Evolutionary conservation across 805 yeast species (phyloP).

Genomic region (Saccharomycopsis selenospora): DNA sequence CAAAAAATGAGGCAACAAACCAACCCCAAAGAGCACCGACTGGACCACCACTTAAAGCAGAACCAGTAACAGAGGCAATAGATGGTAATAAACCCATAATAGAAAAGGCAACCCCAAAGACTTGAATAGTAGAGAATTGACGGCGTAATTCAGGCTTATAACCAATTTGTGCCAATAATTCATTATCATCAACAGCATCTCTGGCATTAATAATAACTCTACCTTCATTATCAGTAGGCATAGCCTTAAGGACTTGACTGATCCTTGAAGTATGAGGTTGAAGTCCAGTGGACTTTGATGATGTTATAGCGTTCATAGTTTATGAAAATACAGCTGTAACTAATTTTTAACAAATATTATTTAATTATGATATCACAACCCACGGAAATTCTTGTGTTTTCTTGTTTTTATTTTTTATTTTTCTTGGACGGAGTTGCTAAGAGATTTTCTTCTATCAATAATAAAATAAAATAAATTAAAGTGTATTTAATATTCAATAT

Average conservation of each 20-base stretch:
- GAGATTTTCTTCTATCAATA: no score
- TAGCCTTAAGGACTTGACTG: neutral
- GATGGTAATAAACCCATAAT: slow-evolving; percentile 68
- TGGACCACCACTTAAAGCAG: slow-evolving; percentile 56
- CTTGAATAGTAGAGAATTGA: slow-evolving; percentile 52
- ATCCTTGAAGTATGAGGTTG: slow-evolving; percentile 1
- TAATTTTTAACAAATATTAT: neutral
- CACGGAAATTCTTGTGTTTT: neutral
- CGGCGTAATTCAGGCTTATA: slow-evolving; percentile 63
- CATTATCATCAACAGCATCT: neutral
- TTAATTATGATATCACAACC: neutral
- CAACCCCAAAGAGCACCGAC: slow-evolving; percentile 69
- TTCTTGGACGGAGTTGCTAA: no score
- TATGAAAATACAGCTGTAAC: neutral
- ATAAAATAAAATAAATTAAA: neutral
- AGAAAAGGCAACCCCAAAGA: slow-evolving; percentile 64
- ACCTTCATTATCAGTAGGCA: neutral
- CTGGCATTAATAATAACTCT: neutral
- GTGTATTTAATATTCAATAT: neutral
- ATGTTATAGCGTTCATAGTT: neutral
- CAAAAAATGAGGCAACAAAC: slow-evolving; percentile 50
- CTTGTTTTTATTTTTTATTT: no score
- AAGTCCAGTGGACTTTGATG: neutral
- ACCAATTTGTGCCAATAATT: slow-evolving; percentile 34
- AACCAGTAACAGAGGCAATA: slow-evolving; percentile 47